Evolutionary conservation across 345 rosid species (phyloP).

Genomic region (Cardiospermum halicacabum): DNA sequence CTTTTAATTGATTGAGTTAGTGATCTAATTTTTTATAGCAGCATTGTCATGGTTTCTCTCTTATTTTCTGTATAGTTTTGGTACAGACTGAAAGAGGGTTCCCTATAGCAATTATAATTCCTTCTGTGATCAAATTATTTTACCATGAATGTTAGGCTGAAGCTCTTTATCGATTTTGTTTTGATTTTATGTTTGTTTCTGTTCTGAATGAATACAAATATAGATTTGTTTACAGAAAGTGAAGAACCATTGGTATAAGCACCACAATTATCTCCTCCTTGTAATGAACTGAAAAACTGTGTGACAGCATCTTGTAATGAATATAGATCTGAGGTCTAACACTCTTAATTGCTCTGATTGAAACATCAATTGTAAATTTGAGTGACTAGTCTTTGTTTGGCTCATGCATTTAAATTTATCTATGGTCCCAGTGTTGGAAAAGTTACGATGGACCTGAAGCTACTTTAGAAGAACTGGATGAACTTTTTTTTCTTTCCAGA

Average conservation of each 20-base stretch:
- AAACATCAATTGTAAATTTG: background rate
- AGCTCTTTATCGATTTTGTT: too few relatives aligned
- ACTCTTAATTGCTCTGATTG: background rate
- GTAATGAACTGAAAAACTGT: conserved; percentile 1
- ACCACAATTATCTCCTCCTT: background rate
- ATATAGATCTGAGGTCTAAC: background rate
- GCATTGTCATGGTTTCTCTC: background rate
- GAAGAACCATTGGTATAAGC: background rate
- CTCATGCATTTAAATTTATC: background rate
- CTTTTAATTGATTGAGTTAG: background rate
- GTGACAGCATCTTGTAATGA: background rate
- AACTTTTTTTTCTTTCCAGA: background rate
- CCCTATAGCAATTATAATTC: background rate
- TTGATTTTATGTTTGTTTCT: too few relatives aligned
- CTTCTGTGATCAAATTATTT: background rate
- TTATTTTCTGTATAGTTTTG: background rate
- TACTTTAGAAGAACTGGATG: conserved; percentile 1
- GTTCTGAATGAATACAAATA: background rate
- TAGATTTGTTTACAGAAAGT: background rate
- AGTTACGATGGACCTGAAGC: background rate
- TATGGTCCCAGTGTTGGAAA: background rate
- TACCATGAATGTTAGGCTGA: background rate
- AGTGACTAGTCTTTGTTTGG: background rate
- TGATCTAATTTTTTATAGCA: background rate
- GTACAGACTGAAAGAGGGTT: background rate